phyloP scores from a whole-genome alignment of 2,329 filamentous ascomycete genomes.

The Hypomyces rosellus region DNA sequence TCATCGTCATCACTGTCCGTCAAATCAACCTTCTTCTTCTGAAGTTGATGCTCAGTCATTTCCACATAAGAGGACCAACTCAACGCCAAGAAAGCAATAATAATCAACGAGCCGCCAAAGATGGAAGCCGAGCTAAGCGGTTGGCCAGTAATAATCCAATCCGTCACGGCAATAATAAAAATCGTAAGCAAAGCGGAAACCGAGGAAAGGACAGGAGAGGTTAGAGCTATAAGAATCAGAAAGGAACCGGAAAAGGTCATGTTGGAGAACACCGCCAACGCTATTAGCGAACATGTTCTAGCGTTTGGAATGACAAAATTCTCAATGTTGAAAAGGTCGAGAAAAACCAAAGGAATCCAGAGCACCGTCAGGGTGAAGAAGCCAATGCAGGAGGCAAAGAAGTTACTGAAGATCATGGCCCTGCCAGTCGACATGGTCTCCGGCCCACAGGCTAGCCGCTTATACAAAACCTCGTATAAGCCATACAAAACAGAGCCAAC shows the following conservation, averaged over 20 bases:
- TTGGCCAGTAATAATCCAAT: constrained; percentile 78
- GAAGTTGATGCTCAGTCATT: constrained; percentile 75
- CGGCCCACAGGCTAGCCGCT: constrained; percentile 85
- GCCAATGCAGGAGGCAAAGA: constrained; percentile 83
- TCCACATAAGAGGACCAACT: constrained; percentile 91
- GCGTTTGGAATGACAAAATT: constrained; percentile 75
- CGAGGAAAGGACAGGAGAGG: constrained; percentile 83
- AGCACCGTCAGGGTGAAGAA: constrained; percentile 78
- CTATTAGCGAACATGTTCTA: constrained; percentile 70
- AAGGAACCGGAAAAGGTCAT: constrained; percentile 90
- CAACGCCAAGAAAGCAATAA: constrained; percentile 78
- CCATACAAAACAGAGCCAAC: constrained; percentile 88
- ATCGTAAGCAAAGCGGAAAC: constrained; percentile 94
- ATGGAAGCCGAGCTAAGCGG: constrained; percentile 70
- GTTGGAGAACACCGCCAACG: constrained; percentile 77
- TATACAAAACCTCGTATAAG: constrained; percentile 96
- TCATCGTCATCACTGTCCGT: constrained; percentile 43
- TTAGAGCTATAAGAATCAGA: constrained; percentile 85
- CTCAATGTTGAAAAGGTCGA: constrained; percentile 75
- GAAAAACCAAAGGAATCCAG: constrained; percentile 83
- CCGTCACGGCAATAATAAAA: constrained; percentile 88
- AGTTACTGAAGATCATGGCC: constrained; percentile 94
- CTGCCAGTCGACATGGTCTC: constrained; percentile 77
- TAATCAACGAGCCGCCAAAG: constrained; percentile 77
- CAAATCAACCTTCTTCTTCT: constrained; percentile 42